Evolutionary conservation across 495 filamentous ascomycete species (phyloP), one percentile per base, ranked within the genome.

Genomic region (Tuber brumale): DNA sequence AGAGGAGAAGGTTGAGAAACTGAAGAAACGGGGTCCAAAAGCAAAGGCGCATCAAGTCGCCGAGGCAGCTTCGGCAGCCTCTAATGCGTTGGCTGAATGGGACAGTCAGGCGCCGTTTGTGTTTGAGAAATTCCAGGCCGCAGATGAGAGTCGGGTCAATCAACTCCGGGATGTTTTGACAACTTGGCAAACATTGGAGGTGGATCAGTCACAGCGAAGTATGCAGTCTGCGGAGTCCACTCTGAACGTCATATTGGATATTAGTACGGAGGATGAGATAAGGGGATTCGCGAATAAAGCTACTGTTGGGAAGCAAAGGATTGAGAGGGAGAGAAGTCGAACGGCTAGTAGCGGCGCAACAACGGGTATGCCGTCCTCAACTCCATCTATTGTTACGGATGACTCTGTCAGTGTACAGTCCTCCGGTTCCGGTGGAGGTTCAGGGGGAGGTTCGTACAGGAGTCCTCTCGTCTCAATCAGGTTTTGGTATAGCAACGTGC

Each of bases 21-120:
- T 96, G 48, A 90, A 85, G 82, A 91, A 88, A 70, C 95, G 93
- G 83, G 93, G 93, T 51, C 88, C 89, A 39, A 94, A 93, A 82
- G 92, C 92, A 39, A 91, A 90, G 70, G 85, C 90, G n/a, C 90
- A 90, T 51, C 97, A 93, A 84, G 89, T 97, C 57, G 92, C 95
- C 14, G 87, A 87, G 72, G 95, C 95, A 7, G 86, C 90, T 0
- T 85, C 90, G 19, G 90, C 92, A 69, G 88, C 95, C 21, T 92
- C 97, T 72, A 90, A 89, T 79, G 92, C 94, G 6, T 89, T 85
- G 71, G 88, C 91, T 76, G 92, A 97, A 83, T 99, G 96, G 96
- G 92, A 97, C 46, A 96, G 95, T 14, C 93, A 97, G 83, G 93
- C 96, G 46, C 96, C 96, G 10, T 98, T 92, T 84, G 91, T 97